Evolutionary conservation across 352 stramenopile species (phyloP).

Genomic region (Globisporangium canariense): DNA sequence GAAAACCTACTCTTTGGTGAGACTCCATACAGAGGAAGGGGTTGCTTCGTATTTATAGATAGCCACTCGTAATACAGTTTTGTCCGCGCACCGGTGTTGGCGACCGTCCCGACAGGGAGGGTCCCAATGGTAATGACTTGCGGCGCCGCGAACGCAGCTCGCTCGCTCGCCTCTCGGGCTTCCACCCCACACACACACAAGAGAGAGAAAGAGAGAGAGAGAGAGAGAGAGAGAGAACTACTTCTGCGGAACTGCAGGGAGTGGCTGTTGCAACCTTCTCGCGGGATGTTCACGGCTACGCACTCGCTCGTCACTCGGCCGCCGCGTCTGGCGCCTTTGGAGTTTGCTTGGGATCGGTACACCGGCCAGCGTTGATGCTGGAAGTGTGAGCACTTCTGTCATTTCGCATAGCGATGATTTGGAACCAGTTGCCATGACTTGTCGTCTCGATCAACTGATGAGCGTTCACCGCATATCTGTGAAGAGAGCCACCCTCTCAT

Average conservation of each 20-base stretch:
- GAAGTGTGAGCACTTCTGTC: not conserved
- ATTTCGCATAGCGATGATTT: not conserved
- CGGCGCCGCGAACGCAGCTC: not conserved
- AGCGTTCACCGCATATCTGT: no score
- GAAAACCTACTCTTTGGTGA: constrained; percentile 8
- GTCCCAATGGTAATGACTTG: constrained; percentile 12
- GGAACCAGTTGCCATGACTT: not conserved
- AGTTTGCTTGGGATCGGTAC: constrained; percentile 2
- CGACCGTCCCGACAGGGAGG: constrained; percentile 3
- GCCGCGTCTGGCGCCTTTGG: not conserved
- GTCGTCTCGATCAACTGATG: not conserved
- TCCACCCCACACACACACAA: not conserved
- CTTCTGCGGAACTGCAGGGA: not conserved
- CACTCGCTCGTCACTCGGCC: no score
- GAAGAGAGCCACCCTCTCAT: no score
- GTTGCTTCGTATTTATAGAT: constrained; percentile 17
- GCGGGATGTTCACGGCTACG: not conserved
- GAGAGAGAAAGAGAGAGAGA: no score
- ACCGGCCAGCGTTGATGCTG: not conserved
- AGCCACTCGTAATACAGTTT: constrained; percentile 16
- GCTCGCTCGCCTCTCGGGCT: not conserved
- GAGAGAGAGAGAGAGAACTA: no score
- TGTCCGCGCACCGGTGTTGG: constrained; percentile 12
- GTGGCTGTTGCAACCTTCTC: constrained; percentile 4
- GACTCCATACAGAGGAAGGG: constrained; percentile 1